phyloP scores from a whole-genome alignment of 495 filamentous ascomycete genomes.

The Penicillium taxi region DNA sequence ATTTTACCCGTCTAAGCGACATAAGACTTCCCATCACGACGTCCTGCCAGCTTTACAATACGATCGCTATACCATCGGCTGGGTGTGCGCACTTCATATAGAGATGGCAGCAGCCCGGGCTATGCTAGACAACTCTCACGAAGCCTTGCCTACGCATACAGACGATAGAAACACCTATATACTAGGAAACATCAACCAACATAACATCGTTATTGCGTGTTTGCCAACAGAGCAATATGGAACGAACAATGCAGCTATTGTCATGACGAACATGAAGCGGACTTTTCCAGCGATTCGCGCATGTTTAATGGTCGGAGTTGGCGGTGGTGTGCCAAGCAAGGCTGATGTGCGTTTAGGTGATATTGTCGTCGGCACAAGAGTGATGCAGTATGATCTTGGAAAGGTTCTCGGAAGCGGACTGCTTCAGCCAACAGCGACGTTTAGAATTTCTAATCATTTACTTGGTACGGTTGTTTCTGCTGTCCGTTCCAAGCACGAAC shows the following conservation, averaged over 20 bases:
- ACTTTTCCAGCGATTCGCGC: conserved; percentile 21
- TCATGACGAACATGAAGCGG: conserved; percentile 14
- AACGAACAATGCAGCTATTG: conserved; percentile 13
- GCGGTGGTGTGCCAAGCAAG: conserved; percentile 21
- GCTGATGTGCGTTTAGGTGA: conserved; percentile 27
- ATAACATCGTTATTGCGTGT: conserved; percentile 41
- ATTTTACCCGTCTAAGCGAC: too few species aligned
- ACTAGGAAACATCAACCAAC: conserved; percentile 25
- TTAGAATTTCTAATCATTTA: conserved; percentile 4
- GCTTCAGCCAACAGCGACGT: conserved; percentile 10
- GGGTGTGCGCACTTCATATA: conserved; percentile 28
- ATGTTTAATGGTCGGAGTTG: conserved; percentile 28
- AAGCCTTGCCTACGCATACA: conserved; percentile 1
- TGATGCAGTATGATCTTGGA: conserved; percentile 38
- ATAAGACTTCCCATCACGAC: too few species aligned
- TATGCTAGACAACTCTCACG: conserved; percentile 27
- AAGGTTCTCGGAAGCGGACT: conserved; percentile 18
- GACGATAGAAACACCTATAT: conserved; percentile 24
- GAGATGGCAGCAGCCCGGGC: conserved; percentile 28
- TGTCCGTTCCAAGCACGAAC: conserved; percentile 19
- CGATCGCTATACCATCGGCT: conserved; percentile 27
- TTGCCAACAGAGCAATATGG: conserved; percentile 26
- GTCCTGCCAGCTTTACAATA: too few species aligned
- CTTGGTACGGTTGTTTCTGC: conserved; percentile 12
- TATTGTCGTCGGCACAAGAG: conserved; percentile 28